Evolutionary conservation across 352 stramenopile genomes (phyloP).

Genomic region (Paralagenidium karlingii): DNA sequence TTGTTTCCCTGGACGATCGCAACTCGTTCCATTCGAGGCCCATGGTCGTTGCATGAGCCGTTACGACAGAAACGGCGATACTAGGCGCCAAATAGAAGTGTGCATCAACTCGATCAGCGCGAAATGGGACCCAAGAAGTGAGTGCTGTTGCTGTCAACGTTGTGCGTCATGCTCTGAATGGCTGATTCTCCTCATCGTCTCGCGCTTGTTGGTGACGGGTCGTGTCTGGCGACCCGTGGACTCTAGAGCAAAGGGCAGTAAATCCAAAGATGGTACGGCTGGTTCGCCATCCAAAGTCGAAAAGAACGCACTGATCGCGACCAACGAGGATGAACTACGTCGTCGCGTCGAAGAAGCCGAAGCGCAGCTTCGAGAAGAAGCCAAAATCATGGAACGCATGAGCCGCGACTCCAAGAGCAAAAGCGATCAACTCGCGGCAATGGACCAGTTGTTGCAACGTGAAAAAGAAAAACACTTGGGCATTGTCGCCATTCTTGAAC

Average conservation of each 20-base stretch:
- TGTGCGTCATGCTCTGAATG: slow-evolving; percentile 3
- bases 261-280: slow-evolving; percentile 12
- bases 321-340: slow-evolving; percentile 60
- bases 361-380: slow-evolving; percentile 57
- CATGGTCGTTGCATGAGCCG: no score
- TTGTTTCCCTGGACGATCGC: no score
- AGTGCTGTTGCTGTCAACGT: slow-evolving; percentile 1
- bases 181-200: no score
- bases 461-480: slow-evolving; percentile 52
- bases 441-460: slow-evolving; percentile 44
- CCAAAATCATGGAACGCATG: slow-evolving; percentile 74
- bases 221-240: no score
- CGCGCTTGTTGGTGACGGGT: no score
- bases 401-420: slow-evolving; percentile 62
- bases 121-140: no score
- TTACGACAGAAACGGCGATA: no score
- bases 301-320: slow-evolving; percentile 40
- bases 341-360: slow-evolving; percentile 61
- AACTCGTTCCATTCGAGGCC: no score
- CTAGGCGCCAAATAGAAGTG: no score
- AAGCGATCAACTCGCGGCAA: slow-evolving; percentile 53
- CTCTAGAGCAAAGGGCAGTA: neutral
- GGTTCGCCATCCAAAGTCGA: slow-evolving; percentile 3
- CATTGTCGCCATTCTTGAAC: slow-evolving; percentile 33
- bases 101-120: no score